phyloP scores from a whole-genome alignment of 805 yeast genomes.

The Candida pini region DNA sequence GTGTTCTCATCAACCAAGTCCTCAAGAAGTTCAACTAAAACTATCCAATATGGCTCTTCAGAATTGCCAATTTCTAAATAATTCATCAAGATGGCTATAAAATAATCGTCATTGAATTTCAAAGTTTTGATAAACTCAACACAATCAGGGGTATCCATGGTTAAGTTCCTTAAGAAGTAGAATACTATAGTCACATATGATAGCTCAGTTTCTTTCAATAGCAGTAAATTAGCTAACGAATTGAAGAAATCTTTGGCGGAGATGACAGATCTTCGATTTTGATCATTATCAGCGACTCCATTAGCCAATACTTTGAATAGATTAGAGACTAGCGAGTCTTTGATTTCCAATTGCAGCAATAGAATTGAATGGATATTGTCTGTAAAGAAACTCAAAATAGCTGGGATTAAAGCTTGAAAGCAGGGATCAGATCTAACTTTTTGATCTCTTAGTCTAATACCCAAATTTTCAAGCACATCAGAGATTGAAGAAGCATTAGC shows the following conservation, averaged over 20 bases:
- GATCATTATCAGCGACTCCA: not conserved
- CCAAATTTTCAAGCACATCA: too few relatives aligned
- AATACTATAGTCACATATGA: not conserved
- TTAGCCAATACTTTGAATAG: not conserved
- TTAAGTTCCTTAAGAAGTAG: constrained; percentile 1
- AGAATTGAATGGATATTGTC: too few relatives aligned
- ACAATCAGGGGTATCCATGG: not conserved
- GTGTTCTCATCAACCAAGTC: constrained; percentile 4
- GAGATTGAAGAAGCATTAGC: too few relatives aligned
- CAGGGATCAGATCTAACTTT: too few relatives aligned
- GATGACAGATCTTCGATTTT: not conserved
- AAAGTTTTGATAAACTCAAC: not conserved
- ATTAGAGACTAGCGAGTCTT: not conserved
- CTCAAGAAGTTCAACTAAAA: constrained; percentile 6
- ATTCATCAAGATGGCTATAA: not conserved
- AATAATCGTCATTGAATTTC: not conserved
- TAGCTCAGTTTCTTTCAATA: not conserved
- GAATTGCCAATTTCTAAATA: not conserved
- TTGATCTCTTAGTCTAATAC: too few relatives aligned
- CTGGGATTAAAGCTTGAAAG: too few relatives aligned
- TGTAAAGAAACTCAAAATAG: too few relatives aligned
- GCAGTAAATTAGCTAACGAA: not conserved
- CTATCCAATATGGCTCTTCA: constrained; percentile 3
- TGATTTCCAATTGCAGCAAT: too few relatives aligned
- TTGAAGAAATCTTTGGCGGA: not conserved